These are phyloP conservation scores for Fusarium oxysporum DNA, from an alignment of 2,329 filamentous ascomycete species.

Conservation along the genomic window DNA sequence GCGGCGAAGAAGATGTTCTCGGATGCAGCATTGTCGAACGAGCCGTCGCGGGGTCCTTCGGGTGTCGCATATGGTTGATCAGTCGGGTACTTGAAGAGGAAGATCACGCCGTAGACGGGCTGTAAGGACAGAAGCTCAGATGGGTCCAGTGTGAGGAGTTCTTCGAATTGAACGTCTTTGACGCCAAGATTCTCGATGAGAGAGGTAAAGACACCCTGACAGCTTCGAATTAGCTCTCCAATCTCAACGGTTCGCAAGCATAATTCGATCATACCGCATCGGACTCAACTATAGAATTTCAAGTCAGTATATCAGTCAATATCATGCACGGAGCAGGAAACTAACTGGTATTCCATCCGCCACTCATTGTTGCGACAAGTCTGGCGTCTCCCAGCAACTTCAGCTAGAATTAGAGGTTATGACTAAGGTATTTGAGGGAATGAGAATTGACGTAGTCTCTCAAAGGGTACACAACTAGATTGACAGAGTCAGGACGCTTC, in stretches of 20 bases:
- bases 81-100: constrained; percentile 96
- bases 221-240: constrained; percentile 5
- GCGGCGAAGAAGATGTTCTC: constrained; percentile 91
- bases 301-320: constrained; percentile 13
- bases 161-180: constrained; percentile 95
- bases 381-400: neutral
- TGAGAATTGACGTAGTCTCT: neutral
- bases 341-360: constrained; percentile 93
- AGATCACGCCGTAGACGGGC: constrained; percentile 94
- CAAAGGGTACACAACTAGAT: neutral
- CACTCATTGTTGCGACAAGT: constrained; percentile 66
- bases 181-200: constrained; percentile 92
- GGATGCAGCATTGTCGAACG: constrained; percentile 79
- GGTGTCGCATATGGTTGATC: constrained; percentile 70
- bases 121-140: constrained; percentile 77
- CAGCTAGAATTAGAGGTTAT: neutral
- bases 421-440: neutral
- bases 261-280: constrained; percentile 84
- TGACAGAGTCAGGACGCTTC: neutral
- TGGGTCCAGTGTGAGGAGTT: constrained; percentile 89
- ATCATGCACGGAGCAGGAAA: constrained; percentile 17
- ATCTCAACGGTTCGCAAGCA: neutral
- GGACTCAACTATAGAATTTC: constrained; percentile 74
- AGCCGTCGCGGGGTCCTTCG: constrained; percentile 80
- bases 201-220: constrained; percentile 93